Base-by-base conservation (phyloP, 2,329 filamentous ascomycete species). In the Beauveria rudraprayagi region DNA sequence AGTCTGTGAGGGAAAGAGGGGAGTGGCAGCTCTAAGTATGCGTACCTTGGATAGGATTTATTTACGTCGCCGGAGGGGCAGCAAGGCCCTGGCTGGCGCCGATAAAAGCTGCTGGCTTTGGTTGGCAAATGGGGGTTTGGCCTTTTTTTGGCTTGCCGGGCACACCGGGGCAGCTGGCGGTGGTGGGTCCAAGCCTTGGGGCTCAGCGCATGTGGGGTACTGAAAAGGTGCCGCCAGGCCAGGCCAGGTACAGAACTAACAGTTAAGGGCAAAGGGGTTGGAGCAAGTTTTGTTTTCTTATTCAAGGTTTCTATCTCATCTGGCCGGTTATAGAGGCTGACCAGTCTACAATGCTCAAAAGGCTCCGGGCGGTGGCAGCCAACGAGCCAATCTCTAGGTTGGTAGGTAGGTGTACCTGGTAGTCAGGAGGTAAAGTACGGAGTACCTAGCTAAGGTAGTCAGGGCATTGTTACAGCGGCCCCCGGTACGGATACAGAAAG, bases 161-260 rank as follows among this genome's bases (percentile, higher is more conserved):
- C 22, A 22, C 22, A 22, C 22, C 22, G 8, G 41, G 54, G 54
- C 40, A 48, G 30, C 46, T 40, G 30, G 56, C 46, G 46, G 46
- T 26, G 46, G 56, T 44, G 55, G 55, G 55, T 51, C 47, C 56
- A 19, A 59, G 56, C 56, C 56, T 59, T 57, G 26, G 56, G 41
- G 47, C 47, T 59, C 50, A 59, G 46, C 56, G 17, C 28, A 41
- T 47, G 43, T 48, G 56, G 56, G 19, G 56, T 37, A 17, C 16
- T 22, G 9, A 28, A 56, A 55, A 56, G 40, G 40, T 41, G 16
- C 40, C 17, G 53, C 24, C 53, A 56, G 53, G 53, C 24, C 53
- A 56, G 53, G 53, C 34, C 34, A 37, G 34, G 34, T 37, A 37
- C 30, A 9, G 2, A 30, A 9, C 28, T 16, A 37, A 16, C 14